Base-by-base conservation (phyloP, 805 yeast genomes). In the Priceomyces castillae region DNA sequence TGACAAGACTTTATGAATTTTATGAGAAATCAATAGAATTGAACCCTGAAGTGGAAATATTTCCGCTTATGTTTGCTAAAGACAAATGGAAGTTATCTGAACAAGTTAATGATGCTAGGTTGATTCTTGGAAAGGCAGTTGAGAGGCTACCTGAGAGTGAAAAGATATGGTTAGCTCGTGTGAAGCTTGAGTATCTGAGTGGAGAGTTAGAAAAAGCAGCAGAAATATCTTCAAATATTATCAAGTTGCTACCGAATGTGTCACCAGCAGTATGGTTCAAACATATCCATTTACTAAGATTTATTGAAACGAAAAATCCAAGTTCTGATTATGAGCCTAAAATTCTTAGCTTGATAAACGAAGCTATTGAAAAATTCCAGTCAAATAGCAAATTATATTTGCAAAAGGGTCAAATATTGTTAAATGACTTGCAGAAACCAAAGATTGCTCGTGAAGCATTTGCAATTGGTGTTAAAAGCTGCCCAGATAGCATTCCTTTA, bases 1-100 rank as follows among this genome's bases (percentile, higher is more conserved):
- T 22, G 1, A 18, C 42, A 0, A 37, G 43, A 4, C 39, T 69
- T 2, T 66, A 47, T 42, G 41, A 37, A 2, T 71, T 70, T 20
- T 82, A 83, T 56, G 80, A 81, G 35, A 61, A 65, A 46, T 81
- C 90, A 0, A 69, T 83, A 0, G 51, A 56, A 1, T 54, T 69
- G 0, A 71, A 82, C 40, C 84, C 86, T 0, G 52, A 65, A 3
- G 57, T 65, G 23, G 80, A 77, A 30, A 55, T 75, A 10, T 70
- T 88, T 34, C 74, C 79, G 62, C 61, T 88, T 40, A 78, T 83
- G 80, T 87, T 78, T 55, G 85, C 95, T 0, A 83, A 84, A 50
- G 90, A 85, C 52, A 67, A 74, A 41, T 81, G 89, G 84, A 61
- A 65, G 35, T 44, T 67, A 18, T 73, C 64, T 2, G 56, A 67